Evolutionary conservation across 176 grass and related monocot species (phyloP).

Genomic region (Pontederia paniculata): DNA sequence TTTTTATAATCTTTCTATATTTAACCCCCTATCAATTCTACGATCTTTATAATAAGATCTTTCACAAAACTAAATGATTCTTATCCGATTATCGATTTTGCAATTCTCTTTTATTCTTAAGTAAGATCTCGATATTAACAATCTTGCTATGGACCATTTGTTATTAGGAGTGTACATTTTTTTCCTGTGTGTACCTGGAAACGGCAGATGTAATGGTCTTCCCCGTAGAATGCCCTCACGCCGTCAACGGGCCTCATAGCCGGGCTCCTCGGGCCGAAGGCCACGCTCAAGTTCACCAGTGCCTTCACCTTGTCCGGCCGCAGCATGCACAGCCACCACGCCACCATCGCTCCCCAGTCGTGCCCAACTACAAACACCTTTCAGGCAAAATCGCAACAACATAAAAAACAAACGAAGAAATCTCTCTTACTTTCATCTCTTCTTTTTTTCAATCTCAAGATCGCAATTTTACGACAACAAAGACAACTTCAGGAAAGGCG

Average conservation of each 20-base stretch:
- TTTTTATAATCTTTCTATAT: too few relatives aligned
- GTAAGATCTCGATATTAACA: too few relatives aligned
- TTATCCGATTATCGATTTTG: too few relatives aligned
- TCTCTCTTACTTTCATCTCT: neutral
- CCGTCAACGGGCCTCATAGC: neutral
- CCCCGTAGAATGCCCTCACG: neutral
- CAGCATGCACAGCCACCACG: slow-evolving; percentile 14
- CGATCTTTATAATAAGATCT: too few relatives aligned
- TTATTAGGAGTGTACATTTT: too few relatives aligned
- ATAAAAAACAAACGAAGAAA: neutral
- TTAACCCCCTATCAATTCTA: too few relatives aligned
- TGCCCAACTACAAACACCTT: slow-evolving; percentile 12
- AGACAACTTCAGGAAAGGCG: neutral
- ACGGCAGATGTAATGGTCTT: slow-evolving; percentile 3
- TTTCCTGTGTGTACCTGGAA: slow-evolving; percentile 17
- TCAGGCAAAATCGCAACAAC: neutral
- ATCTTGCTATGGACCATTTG: too few relatives aligned
- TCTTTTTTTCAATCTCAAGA: neutral
- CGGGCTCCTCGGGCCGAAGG: neutral
- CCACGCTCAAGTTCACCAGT: slow-evolving; percentile 7
- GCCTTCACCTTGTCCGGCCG: slow-evolving; percentile 11
- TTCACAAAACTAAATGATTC: too few relatives aligned
- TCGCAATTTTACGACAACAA: neutral
- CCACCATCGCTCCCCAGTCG: neutral
- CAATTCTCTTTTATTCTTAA: too few relatives aligned